These are phyloP conservation scores for Pseudogymnoascus sp. DNA, from an alignment of 2,329 filamentous ascomycete genomes.

Conservation along the genomic window DNA sequence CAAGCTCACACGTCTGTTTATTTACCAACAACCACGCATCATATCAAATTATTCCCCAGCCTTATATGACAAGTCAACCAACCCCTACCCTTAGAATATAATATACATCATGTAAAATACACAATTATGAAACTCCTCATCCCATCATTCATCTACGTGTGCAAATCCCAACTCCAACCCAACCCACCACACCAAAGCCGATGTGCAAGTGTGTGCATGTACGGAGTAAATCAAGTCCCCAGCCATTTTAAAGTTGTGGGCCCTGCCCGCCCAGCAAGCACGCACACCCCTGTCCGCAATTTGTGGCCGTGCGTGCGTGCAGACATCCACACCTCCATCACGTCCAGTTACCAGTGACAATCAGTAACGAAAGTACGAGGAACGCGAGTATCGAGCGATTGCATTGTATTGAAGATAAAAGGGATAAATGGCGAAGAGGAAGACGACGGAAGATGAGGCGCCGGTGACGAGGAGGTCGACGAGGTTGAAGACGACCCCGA, in stretches of 20 bases:
- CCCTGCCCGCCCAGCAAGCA: background rate
- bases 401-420: background rate
- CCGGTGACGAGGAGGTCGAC: background rate
- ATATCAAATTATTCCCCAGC: too few species aligned
- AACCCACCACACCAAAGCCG: too few species aligned
- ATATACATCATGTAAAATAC: too few species aligned
- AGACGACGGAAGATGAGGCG: background rate
- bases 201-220: too few species aligned
- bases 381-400: background rate
- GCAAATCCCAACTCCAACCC: too few species aligned
- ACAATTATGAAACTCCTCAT: too few species aligned
- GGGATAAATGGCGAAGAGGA: background rate
- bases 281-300: background rate
- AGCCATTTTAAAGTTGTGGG: background rate
- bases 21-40: too few species aligned
- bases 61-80: too few species aligned
- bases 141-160: too few species aligned
- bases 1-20: too few species aligned
- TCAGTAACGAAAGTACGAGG: background rate
- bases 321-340: background rate
- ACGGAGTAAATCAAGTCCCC: background rate
- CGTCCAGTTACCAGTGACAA: too few species aligned
- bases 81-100: too few species aligned
- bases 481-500: background rate
- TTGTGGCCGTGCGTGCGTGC: background rate